Evolutionary conservation across 352 stramenopile genomes (phyloP), one percentile per base, ranked within the genome.

Genomic region (Pythium phragmitis): DNA sequence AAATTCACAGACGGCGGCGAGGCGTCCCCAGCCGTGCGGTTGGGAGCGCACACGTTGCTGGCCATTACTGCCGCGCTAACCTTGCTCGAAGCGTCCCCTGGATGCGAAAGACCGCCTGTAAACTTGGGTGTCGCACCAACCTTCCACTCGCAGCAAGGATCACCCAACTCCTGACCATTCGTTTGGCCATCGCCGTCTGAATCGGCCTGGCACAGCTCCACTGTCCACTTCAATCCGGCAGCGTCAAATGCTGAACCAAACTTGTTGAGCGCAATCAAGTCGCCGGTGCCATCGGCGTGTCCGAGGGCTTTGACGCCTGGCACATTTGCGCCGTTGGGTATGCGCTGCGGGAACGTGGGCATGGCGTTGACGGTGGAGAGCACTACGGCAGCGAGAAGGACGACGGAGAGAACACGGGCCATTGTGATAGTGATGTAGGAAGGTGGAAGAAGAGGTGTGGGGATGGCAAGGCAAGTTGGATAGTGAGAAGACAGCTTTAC

Each of bases 101-200:
- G 53, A 36, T 48, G 37, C 19, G 53, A 60, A 19, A 60, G 37
- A 19, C 53, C 53, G 26, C 3, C 30, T 13, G 53, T 50, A 21
- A 48, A 60, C 39, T 47, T 46, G 23, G 53, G 48, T 8, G 48
- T 55, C 26, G 17, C 53, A 23, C 59, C 65, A 6, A 14, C 33
- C 39, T 48, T 72, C 73, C 74, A 88, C 17, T 59, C 43, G 54
- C 80, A 89, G 66, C 72, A 70, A 34, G 78, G 79, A 62, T 89
- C 80, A 39, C 79, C 80, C 17, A 89, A 69, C 66, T 89, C 80
- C 55, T 84, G 49, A 37, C 80, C 80, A 57, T 89, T 89, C 49
- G 73, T 85, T 21, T 70, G 61, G 34, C 77, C 77, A 50, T 89
- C 80, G 34, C 72, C 70, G 57, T 88, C 79, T 3, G 62, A 70